Evolutionary conservation across 768 basidiomycete genomes (phyloP).

Genomic region (Lactifluus subvellereus): DNA sequence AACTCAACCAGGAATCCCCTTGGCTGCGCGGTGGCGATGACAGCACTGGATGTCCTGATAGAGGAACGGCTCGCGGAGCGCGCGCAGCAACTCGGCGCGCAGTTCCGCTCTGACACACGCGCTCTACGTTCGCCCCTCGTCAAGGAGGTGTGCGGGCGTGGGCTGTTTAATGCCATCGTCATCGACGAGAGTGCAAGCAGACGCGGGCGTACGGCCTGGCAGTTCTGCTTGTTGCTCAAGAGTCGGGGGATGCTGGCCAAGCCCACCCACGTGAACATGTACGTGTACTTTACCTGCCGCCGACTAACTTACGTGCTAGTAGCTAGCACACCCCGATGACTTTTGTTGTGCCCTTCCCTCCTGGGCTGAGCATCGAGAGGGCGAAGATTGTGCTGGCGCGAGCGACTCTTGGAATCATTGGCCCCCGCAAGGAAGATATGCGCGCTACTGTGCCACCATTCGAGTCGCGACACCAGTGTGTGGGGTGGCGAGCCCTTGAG

Average conservation of each 20-base stretch:
- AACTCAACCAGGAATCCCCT: constrained; percentile 67
- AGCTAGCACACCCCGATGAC: constrained; percentile 68
- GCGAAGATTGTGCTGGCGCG: constrained; percentile 63
- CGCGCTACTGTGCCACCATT: constrained; percentile 70
- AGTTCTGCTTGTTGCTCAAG: constrained; percentile 89
- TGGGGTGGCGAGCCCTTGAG: constrained; percentile 74
- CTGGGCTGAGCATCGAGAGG: constrained; percentile 44
- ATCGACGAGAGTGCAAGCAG: constrained; percentile 78
- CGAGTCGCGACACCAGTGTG: constrained; percentile 67
- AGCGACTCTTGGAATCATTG: constrained; percentile 67
- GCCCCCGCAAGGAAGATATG: constrained; percentile 44
- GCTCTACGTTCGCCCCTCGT: constrained; percentile 67
- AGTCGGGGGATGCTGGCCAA: constrained; percentile 89
- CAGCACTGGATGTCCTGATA: constrained; percentile 84
- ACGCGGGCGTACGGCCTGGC: constrained; percentile 88
- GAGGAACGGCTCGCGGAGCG: constrained; percentile 83
- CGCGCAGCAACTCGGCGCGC: constrained; percentile 67
- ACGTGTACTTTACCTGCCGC: constrained; percentile 50
- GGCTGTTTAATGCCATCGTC: constrained; percentile 89
- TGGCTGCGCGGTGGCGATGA: constrained; percentile 93
- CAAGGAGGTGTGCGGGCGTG: constrained; percentile 74
- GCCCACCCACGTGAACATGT: constrained; percentile 95
- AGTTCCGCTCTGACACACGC: constrained; percentile 63
- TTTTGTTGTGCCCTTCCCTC: constrained; percentile 82
- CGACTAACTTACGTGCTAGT: constrained; percentile 49